Evolutionary conservation across 1,139 yeast genomes (phyloP), one percentile per base, ranked within the genome.

Genomic region (Insectozyma bohioensis): DNA sequence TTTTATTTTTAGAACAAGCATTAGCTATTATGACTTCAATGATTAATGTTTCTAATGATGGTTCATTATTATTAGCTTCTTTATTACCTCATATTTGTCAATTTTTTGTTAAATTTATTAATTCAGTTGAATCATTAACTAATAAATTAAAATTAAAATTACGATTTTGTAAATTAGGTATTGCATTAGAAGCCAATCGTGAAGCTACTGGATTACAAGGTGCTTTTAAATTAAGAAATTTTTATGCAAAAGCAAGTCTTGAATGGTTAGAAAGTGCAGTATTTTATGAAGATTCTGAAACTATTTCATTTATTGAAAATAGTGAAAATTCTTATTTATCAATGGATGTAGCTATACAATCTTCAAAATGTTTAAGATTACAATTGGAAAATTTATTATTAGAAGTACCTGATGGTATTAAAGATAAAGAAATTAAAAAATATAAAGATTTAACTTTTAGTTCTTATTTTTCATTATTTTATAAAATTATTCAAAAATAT

Each of bases 201-300:
- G 52, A 50, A 6, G 55, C 61, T 20, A 43, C 63, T 19, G 72
- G 76, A 0, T 45, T 72, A 19, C 59, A 67, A 24, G 87, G 90
- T 26, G 84, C 81, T 24, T 70, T 70, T 43, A 64, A 65, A 32
- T 45, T 74, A 11, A 75, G 92, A 46, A 85, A 84, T 51, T 60
- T 60, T 28, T 75, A 78, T 57, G 76, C 87, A 4, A 72, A 78
- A 43, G 54, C 72, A 7, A 71, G 76, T 5, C 72, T 79, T 12
- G 81, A 75, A 27, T 85, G 94, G 90, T 67, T 86, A 35, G 88
- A 80, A 40, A 63, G 63, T 30, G 73, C 86, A 0, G 68, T 71
- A 8, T 61, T 66, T 42, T 56, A 45, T 35, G 62, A 54, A 10
- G 57, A 59, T 24, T 45, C 35, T 10, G 42, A 39, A 17, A 29